Conservation (phyloP, 73 alveolate genomes). For the Tetrahymena borealis region DNA sequence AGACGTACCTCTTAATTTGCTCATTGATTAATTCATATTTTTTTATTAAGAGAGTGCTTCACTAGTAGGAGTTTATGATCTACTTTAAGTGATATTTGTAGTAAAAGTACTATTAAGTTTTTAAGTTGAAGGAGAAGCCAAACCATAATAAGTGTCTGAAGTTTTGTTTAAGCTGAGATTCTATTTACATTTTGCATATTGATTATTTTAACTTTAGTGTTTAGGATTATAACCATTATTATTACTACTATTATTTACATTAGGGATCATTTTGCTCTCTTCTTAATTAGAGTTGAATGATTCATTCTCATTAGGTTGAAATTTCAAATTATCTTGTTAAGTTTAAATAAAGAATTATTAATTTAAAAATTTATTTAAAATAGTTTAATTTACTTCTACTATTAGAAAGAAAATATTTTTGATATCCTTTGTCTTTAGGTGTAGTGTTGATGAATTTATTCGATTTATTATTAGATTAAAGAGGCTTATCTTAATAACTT, state of each 20-base stretch:
- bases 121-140: not conserved
- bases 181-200: not conserved
- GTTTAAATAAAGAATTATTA: not conserved
- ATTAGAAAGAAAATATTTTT: not conserved
- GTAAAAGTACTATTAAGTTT: not conserved
- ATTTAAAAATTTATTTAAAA: not conserved
- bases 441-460: not conserved
- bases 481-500: too few species aligned
- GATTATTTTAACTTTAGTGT: not conserved
- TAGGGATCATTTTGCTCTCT: not conserved
- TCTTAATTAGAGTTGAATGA: not conserved
- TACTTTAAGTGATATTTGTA: not conserved
- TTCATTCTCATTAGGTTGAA: not conserved
- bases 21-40: too few species aligned
- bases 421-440: not conserved
- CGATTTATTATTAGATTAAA: too few species aligned
- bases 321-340: not conserved
- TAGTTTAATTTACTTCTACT: not conserved
- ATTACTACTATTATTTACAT: not conserved
- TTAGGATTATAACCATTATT: not conserved
- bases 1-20: not conserved
- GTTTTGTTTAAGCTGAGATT: not conserved
- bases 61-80: not conserved
- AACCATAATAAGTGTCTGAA: not conserved
- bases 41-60: not conserved